phyloP scores from a whole-genome alignment of 805 yeast genomes.

The Lipomyces sp. region DNA sequence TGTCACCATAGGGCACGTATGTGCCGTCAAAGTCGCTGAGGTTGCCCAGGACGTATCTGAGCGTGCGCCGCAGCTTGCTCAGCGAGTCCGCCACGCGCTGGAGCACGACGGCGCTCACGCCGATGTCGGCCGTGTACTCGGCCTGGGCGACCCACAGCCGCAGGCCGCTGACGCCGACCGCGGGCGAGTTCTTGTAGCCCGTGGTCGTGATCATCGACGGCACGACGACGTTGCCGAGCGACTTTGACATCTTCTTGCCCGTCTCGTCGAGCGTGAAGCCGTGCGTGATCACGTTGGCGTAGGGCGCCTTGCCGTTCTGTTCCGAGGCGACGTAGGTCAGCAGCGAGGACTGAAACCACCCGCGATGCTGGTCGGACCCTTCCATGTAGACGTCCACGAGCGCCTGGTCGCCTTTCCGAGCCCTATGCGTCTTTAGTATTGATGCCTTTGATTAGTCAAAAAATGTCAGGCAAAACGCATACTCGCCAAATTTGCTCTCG shows the following conservation, averaged over 20 bases:
- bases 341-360: conserved; percentile 96
- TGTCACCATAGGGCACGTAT: conserved; percentile 37
- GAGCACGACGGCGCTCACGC: conserved; percentile 67
- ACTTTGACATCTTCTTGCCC: conserved; percentile 90
- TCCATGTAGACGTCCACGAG: conserved; percentile 83
- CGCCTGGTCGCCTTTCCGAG: conserved; percentile 38
- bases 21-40: conserved; percentile 43
- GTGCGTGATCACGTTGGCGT: conserved; percentile 74
- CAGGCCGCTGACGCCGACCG: conserved; percentile 85
- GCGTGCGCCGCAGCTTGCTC: conserved; percentile 78
- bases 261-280: conserved; percentile 88
- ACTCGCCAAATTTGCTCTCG: conserved; percentile 41
- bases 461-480: conserved; percentile 15
- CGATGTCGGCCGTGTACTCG: conserved; percentile 78
- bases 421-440: background rate
- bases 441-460: background rate
- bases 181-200: conserved; percentile 56
- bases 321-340: conserved; percentile 64
- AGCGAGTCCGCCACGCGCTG: conserved; percentile 73
- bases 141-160: conserved; percentile 88
- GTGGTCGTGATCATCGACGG: conserved; percentile 62
- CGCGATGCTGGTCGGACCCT: conserved; percentile 98
- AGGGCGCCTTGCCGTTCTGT: conserved; percentile 54
- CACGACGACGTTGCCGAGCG: conserved; percentile 74
- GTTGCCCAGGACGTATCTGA: conserved; percentile 78